A percentile compares a stretch with the other conserved stretches of the same genome.
These are phyloP conservation scores for Amaranthus cruentus DNA, from an alignment of 148 eudicot species.

Conservation along the genomic window DNA sequence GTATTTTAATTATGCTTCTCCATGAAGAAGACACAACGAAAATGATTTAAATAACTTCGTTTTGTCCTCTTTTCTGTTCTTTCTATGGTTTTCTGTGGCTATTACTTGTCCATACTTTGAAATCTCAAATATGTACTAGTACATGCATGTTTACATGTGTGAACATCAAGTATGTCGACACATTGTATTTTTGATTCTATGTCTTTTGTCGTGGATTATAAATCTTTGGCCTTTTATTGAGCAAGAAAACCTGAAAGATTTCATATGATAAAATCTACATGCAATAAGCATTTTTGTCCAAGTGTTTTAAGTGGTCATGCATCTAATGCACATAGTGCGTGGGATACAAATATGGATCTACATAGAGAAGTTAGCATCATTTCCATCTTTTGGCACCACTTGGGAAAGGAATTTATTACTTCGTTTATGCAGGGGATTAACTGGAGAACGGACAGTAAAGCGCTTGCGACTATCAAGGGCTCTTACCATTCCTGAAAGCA, in stretches of 20 bases:
- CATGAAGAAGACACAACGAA: too few relatives aligned
- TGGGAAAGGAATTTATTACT: neutral
- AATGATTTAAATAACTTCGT: too few relatives aligned
- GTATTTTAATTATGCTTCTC: too few relatives aligned
- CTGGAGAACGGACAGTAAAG: conserved; percentile 88
- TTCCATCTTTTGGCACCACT: neutral
- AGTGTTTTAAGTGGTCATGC: neutral
- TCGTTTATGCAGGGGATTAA: conserved; percentile 53
- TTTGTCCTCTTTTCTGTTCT: neutral
- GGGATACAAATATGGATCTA: neutral
- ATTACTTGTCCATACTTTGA: neutral
- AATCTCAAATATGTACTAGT: neutral
- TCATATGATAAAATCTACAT: neutral
- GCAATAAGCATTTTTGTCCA: neutral
- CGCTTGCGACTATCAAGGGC: conserved; percentile 87
- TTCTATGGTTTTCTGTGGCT: too few relatives aligned
- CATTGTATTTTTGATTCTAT: neutral
- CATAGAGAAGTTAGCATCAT: neutral
- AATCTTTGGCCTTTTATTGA: neutral
- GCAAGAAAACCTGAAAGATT: neutral
- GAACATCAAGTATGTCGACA: neutral
- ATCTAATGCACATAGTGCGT: neutral
- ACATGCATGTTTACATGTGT: neutral
- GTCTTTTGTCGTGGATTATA: neutral
- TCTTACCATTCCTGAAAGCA: conserved; percentile 84